These are phyloP conservation scores for Epichloe bromicola DNA, from an alignment of 2,329 filamentous ascomycete species.

Conservation along the genomic window DNA sequence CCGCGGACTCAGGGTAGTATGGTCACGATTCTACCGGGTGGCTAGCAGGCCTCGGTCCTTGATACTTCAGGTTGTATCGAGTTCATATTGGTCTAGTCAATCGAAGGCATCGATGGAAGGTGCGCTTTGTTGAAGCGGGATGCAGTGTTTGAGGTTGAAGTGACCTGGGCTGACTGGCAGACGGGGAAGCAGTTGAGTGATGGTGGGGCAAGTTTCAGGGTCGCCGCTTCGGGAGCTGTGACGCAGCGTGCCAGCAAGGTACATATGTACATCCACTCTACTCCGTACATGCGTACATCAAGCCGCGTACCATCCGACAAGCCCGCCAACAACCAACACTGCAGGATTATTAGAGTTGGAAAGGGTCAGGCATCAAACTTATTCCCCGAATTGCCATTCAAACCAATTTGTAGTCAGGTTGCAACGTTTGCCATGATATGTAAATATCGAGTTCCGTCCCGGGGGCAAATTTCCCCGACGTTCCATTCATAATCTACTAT, in stretches of 20 bases:
- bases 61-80: not conserved
- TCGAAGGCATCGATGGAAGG: not conserved
- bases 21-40: not conserved
- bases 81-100: constrained; percentile 1
- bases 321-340: too few relatives aligned
- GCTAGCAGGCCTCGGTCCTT: not conserved
- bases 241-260: not conserved
- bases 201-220: constrained; percentile 1
- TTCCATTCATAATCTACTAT: not conserved
- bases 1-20: not conserved
- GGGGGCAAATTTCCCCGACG: not conserved
- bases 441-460: not conserved
- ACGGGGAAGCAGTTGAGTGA: not conserved
- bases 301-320: too few relatives aligned
- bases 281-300: too few relatives aligned
- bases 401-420: too few relatives aligned
- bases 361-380: too few relatives aligned
- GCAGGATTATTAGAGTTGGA: too few relatives aligned
- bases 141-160: not conserved
- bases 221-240: not conserved
- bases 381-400: too few relatives aligned
- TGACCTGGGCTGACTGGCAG: not conserved
- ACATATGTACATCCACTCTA: too few relatives aligned
- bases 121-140: not conserved
- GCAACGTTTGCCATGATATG: not conserved